Evolutionary conservation across 495 filamentous ascomycete species (phyloP), one percentile per base, ranked within the genome.

Genomic region (Penicillium antarcticum): DNA sequence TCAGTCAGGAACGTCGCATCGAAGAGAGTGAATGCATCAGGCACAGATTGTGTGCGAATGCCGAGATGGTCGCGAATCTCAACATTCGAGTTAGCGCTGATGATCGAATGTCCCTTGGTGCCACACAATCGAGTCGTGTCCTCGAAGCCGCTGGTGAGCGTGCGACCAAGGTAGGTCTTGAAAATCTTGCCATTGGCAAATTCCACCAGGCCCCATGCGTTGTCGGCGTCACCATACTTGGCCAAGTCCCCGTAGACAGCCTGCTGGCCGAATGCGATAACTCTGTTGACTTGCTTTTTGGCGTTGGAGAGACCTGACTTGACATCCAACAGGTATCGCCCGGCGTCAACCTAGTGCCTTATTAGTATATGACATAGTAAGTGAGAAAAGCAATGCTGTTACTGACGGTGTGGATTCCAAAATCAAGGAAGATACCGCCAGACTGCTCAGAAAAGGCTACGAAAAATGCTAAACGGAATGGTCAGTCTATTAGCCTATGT

Each of bases 261-360:
- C 23, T n/a, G 4, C 21, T 56, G 53, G 9, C 53, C 53, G 31
- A 56, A 56, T 19, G 53, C 53, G n/a, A 56, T 56, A 31, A 56
- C 53, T 47, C 53, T 51, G 36, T 47, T 56, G 47, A 56, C 53
- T 51, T 56, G 53, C 31, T 56, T 56, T 10, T 56, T 56, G n/a
- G 53, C 26, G 47, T 44, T 51, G 29, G 47, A 37, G 48, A 56
- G 42, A 13, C 47, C 47, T 19, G 53, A 56, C 21, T 51, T 56
- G 29, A 56, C 53, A 43, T 56, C 53, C 26, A 56, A 24, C n/a
- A 56, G 48, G 42, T 56, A 56, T 56, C 53, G 7, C 33, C 53
- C 53, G 31, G 53, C 53, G 17, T 56, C 53, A 18, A 56, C 53
- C 53, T 55, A 36, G 17, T 17, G n/a, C 6, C 2, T 19, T 51